Conservation (phyloP, 345 rosid genomes). For the Kernera saxatilis region DNA sequence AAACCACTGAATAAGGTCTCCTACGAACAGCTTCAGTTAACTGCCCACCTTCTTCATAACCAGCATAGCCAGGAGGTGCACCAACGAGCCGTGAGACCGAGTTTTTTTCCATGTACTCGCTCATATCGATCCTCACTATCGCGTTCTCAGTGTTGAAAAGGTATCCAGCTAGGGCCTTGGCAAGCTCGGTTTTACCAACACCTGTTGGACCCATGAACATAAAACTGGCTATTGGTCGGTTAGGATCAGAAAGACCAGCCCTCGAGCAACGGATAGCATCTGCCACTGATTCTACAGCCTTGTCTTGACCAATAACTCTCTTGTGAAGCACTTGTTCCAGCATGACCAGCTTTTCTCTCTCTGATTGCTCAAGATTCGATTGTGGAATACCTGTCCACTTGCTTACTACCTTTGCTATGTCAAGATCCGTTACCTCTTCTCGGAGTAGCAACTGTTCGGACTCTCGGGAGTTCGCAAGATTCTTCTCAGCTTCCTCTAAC, state of each 20-base stretch:
- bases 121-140: slow-evolving; percentile 87
- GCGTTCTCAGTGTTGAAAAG: slow-evolving; percentile 87
- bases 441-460: slow-evolving; percentile 66
- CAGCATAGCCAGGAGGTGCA: slow-evolving; percentile 92
- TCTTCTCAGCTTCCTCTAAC: slow-evolving; percentile 78
- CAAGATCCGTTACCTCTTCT: slow-evolving; percentile 81
- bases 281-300: slow-evolving; percentile 88
- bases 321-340: slow-evolving; percentile 77
- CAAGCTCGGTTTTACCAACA: slow-evolving; percentile 93
- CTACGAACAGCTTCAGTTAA: slow-evolving; percentile 86
- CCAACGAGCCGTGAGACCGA: slow-evolving; percentile 89
- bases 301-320: slow-evolving; percentile 87
- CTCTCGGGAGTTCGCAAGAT: slow-evolving; percentile 57
- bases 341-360: slow-evolving; percentile 71
- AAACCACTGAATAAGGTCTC: slow-evolving; percentile 81
- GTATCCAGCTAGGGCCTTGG: slow-evolving; percentile 70
- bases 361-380: slow-evolving; percentile 86
- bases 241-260: slow-evolving; percentile 94
- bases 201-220: slow-evolving; percentile 99
- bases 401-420: slow-evolving; percentile 86
- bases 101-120: slow-evolving; percentile 90
- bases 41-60: slow-evolving; percentile 95
- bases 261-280: slow-evolving; percentile 87
- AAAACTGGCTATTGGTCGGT: slow-evolving; percentile 86
- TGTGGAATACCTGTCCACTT: slow-evolving; percentile 96